Evolutionary conservation across 2,329 filamentous ascomycete species (phyloP).

Genomic region (Stachybotrys echinatus): DNA sequence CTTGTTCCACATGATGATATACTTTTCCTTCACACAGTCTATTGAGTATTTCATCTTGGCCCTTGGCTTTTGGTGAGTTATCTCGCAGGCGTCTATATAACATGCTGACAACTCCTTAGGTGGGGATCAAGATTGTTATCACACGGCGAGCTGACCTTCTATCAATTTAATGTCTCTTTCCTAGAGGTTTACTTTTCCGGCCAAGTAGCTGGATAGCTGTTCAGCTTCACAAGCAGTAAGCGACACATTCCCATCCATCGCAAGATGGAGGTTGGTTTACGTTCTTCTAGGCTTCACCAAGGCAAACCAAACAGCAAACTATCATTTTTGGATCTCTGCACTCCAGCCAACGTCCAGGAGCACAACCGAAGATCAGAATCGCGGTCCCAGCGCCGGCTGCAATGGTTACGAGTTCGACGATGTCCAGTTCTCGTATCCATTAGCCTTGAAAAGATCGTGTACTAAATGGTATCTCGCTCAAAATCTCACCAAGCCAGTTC

Average conservation of each 20-base stretch:
- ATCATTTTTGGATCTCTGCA: conserved; percentile 36
- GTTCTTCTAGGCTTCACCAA: conserved; percentile 37
- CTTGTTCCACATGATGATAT: conserved; percentile 19
- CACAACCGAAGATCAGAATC: conserved; percentile 28
- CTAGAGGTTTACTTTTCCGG: conserved; percentile 34
- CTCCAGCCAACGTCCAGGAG: conserved; percentile 30
- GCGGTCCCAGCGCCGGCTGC: conserved; percentile 27
- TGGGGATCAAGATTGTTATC: not conserved
- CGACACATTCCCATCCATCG: not conserved
- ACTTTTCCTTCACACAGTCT: conserved; percentile 23
- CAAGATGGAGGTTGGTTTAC: conserved; percentile 1
- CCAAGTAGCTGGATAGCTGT: conserved; percentile 28
- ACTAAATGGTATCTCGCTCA: conserved; percentile 27
- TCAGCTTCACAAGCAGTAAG: conserved; percentile 36
- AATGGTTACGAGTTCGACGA: conserved; percentile 34
- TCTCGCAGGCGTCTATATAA: not conserved
- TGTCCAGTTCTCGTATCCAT: conserved; percentile 58
- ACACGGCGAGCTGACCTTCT: not conserved
- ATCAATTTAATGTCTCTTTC: not conserved
- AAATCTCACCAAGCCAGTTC: conserved; percentile 38
- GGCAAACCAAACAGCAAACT: conserved; percentile 38
- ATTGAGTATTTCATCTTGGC: conserved; percentile 26
- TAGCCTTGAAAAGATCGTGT: conserved; percentile 28
- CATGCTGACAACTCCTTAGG: too few species aligned
- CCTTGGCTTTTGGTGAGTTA: conserved; percentile 29